Base-by-base conservation (phyloP, 1,139 yeast genomes). In the Pichia sp. region DNA sequence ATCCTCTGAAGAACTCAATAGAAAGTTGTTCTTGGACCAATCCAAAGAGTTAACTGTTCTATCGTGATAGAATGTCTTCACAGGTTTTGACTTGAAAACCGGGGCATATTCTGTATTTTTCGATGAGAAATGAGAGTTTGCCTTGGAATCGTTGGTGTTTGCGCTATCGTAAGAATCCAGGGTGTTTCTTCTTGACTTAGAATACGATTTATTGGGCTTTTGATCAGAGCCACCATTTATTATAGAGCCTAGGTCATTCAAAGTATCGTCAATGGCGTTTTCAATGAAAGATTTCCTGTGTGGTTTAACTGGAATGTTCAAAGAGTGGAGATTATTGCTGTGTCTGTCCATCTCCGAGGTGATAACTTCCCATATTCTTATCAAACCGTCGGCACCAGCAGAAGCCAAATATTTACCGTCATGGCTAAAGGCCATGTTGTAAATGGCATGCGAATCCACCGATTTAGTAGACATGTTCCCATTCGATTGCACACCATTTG, bases 1-100 rank as follows among this genome's bases (percentile, higher is more conserved):
- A 70, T 92, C 98, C 87, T 88, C 88, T 7, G 96, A 86, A 2
- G 95, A 86, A 0, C 95, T 78, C 1, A 91, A 67, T 36, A 92
- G 69, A 61, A 92, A 92, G 65, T 85, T 86, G 70, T 91, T 91
- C 62, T 86, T 87, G 55, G 95, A 86, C 98, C 98, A 92, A 63
- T 89, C 89, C 46, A 92, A 67, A 10, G 88, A 82, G 40, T 90
- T 71, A 30, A 92, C 77, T 58, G 89, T 87, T 50, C 80, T 80
- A 0, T 79, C 71, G 68, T 92, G 98, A 49, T 68, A 71, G 59
- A 83, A 86, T 20, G 78, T 77, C 34, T 81, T 75, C 14, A 77
- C 68, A 0, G 97, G 97, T 31, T 69, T 69, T n/a, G 83, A 80
- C 62, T 84, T 86, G 67, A 92, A 91, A 0, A 92, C 89, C 0